Evolutionary conservation across 2,329 filamentous ascomycete species (phyloP), one percentile per base, ranked within the genome.

Genomic region (Esteya vermicola): DNA sequence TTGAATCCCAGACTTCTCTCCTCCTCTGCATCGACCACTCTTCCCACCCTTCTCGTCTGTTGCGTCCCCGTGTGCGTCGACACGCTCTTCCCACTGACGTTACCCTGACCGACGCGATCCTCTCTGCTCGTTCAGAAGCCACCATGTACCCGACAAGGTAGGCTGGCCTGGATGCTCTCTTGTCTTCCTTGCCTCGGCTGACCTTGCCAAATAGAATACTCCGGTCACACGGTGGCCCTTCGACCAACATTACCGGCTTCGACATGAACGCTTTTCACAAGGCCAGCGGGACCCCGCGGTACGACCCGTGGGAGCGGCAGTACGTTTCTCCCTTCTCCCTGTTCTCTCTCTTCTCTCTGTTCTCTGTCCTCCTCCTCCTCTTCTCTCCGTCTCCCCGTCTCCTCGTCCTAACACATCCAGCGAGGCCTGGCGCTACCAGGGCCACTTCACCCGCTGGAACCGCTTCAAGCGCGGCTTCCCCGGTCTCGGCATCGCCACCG

Each of bases 361-460:
- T 31, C 10, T 12, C 32, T 20, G 12, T 19, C 16, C 21, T n/a
- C 16, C 9, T 16, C 20, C 19, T 22, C 32, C 12, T 22, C 10
- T 22, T 5, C 14, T 21, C 16, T 21, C 19, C 12, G 2, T 8
- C 20, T n/a, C 9, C 22, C 34, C 9, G 34, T n/a, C n/a, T n/a
- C n/a, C n/a, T n/a, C n/a, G n/a, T n/a, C n/a, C 28, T 30, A 33
- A 46, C 21, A n/a, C 10, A 6, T 8, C 26, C 58, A 98, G 91
- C 57, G 91, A 98, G 68, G 74, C 83, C 57, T 98, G 91, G 91
- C 75, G 91, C 62, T 95, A 94, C 69, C 78, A 73, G 27, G 91
- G 89, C 47, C 79, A 75, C 40, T 96, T 95, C 69, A 81, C 79
- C 49, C 76, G 89, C 52, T 82, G 70, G 65, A 93, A 94, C 66